Evolutionary conservation across 2,329 filamentous ascomycete species (phyloP).

Genomic region (Penicillium sp.): DNA sequence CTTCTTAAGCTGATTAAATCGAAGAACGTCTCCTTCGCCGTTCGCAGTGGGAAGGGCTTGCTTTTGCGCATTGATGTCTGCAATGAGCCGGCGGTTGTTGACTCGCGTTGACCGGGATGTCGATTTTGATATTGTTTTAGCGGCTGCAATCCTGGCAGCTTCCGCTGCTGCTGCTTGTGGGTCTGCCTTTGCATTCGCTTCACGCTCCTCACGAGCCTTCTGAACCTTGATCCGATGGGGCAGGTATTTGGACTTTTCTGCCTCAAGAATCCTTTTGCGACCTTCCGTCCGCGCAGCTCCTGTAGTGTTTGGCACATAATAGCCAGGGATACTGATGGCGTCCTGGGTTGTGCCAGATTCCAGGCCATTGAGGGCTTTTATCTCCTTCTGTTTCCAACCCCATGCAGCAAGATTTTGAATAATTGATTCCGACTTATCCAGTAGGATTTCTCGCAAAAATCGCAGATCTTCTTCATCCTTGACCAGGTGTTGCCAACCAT

Average conservation of each 20-base stretch:
- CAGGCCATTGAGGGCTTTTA: conserved; percentile 66
- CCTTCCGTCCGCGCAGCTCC: conserved; percentile 90
- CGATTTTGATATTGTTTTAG: conserved; percentile 80
- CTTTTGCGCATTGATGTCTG: conserved; percentile 94
- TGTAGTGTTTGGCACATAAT: conserved; percentile 81
- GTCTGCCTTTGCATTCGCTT: conserved; percentile 67
- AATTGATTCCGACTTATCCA: conserved; percentile 47
- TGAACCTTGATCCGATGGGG: conserved; percentile 97
- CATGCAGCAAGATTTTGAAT: conserved; percentile 62
- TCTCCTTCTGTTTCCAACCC: conserved; percentile 71
- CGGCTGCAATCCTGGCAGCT: conserved; percentile 69
- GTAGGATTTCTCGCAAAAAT: conserved; percentile 55
- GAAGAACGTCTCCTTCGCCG: conserved; percentile 82
- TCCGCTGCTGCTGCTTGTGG: conserved; percentile 66
- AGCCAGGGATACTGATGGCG: conserved; percentile 60
- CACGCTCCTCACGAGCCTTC: conserved; percentile 85
- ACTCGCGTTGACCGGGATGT: conserved; percentile 91
- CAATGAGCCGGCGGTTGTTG: conserved; percentile 90
- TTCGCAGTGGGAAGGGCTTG: conserved; percentile 68
- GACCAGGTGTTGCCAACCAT: conserved; percentile 67
- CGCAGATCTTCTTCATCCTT: conserved; percentile 68
- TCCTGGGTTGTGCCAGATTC: conserved; percentile 56
- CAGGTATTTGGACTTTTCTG: conserved; percentile 96
- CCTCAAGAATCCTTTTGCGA: conserved; percentile 91
- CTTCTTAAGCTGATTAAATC: conserved; percentile 99